Evolutionary conservation across 768 basidiomycete species (phyloP), one percentile per base, ranked within the genome.

Genomic region (Astraeus odoratus): DNA sequence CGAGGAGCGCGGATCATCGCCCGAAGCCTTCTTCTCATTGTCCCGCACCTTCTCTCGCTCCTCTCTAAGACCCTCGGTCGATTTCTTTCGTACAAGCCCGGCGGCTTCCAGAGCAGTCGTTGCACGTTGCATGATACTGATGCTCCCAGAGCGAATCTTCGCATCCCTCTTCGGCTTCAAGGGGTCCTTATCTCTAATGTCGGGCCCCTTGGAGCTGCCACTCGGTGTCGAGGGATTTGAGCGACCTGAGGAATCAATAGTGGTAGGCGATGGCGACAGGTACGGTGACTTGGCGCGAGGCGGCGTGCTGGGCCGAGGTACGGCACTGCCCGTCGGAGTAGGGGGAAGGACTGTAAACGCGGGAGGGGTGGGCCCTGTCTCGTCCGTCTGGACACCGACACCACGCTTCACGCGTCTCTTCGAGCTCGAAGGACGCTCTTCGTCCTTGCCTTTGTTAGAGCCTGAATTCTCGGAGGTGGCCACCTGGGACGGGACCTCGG

Each of bases 91-190:
- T 38, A 91, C 86, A 8, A 94, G 65, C 2, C 89, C 86, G 10
- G 84, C 86, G 8, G 87, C 90, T 60, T 90, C 88, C 20, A 92
- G 72, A 1, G 86, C 90, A 1, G 91, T 95, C 2, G 92, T 94
- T 0, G 91, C 93, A 20, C 93, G 80, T 56, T 97, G 94, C 77
- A 98, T 88, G 62, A 98, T 96, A 56, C 85, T 93, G 42, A 98
- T 88, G 47, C 93, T 95, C 5, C 91, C 87, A 2, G 90, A 81
- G 13, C 94, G 74, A 20, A 65, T 69, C 60, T 94, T 93, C 23
- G 64, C 65, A 2, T 67, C 68, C 42, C 71, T 67, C 39, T 81
- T 73, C 16, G 73, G 71, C 50, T 78, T 83, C 34, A 58, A 44
- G 7, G 67, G 61, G 25, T 71, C 66, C 34, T 71, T 73, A 44